Evolutionary conservation across 2,329 filamentous ascomycete genomes (phyloP).

Genomic region (Huntiella moniliformis): DNA sequence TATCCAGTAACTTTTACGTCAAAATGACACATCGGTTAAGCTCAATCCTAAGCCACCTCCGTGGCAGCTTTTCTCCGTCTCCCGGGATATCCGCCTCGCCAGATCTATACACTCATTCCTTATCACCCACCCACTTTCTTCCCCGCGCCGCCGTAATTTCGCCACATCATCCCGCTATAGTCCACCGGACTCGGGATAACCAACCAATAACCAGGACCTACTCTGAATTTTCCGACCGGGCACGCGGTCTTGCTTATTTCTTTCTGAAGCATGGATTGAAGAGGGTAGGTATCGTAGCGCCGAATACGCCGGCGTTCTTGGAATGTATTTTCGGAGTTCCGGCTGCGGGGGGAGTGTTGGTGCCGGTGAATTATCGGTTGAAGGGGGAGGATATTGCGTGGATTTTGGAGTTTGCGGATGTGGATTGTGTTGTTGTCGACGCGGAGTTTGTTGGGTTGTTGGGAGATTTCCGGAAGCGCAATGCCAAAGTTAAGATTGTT

Average conservation of each 20-base stretch:
- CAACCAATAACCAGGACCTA: conserved; percentile 60
- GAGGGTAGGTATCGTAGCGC: conserved; percentile 67
- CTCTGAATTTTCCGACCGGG: conserved; percentile 64
- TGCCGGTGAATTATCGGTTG: conserved; percentile 44
- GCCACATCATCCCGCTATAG: conserved; percentile 66
- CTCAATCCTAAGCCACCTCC: conserved; percentile 34
- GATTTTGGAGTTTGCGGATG: conserved; percentile 74
- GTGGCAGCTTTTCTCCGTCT: conserved; percentile 8
- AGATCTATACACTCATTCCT: conserved; percentile 27
- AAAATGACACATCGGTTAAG: conserved; percentile 27
- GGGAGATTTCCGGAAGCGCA: conserved; percentile 39
- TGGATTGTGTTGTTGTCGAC: conserved; percentile 75
- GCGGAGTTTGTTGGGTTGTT: conserved; percentile 58
- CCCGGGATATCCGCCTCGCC: conserved; percentile 17
- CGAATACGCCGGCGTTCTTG: conserved; percentile 89
- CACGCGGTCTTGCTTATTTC: conserved; percentile 75
- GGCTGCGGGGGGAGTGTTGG: conserved; percentile 60
- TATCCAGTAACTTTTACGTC: conserved; percentile 23
- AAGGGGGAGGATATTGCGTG: conserved; percentile 76
- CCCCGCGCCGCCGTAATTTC: conserved; percentile 76
- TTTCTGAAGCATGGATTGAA: conserved; percentile 54
- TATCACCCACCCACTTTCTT: conserved; percentile 76
- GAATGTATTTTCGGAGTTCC: conserved; percentile 78
- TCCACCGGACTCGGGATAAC: conserved; percentile 66
- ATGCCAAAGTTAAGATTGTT: conserved; percentile 50